phyloP scores from a whole-genome alignment of 805 yeast species.

The Kurtzmaniella fragi region DNA sequence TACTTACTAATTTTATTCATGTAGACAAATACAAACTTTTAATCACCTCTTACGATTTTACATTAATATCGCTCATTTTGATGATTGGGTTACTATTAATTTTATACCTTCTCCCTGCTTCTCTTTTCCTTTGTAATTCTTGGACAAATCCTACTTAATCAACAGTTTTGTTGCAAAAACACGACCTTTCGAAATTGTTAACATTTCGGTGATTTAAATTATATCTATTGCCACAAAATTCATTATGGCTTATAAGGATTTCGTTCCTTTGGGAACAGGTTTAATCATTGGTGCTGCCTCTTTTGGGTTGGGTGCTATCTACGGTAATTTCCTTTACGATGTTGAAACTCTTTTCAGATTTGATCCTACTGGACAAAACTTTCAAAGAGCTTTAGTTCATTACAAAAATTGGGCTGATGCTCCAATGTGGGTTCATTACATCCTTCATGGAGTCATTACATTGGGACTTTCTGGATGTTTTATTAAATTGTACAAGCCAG shows the following conservation, averaged over 20 bases:
- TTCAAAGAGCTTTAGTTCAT: slow-evolving; percentile 62
- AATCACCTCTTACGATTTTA: too few species aligned
- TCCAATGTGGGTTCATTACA: slow-evolving; percentile 54
- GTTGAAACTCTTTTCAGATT: slow-evolving; percentile 64
- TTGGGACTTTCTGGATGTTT: slow-evolving; percentile 71
- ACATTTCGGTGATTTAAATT: too few species aligned
- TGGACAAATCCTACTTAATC: too few species aligned
- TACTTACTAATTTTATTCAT: too few species aligned
- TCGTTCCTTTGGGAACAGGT: slow-evolving; percentile 41
- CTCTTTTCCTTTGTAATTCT: too few species aligned
- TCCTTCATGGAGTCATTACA: slow-evolving; percentile 54
- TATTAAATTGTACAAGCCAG: slow-evolving; percentile 81
- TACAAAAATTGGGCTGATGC: slow-evolving; percentile 69
- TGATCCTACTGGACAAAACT: slow-evolving; percentile 43
- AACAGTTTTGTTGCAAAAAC: too few species aligned
- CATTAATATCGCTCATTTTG: too few species aligned
- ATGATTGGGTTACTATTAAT: too few species aligned
- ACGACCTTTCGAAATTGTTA: too few species aligned
- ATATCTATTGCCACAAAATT: too few species aligned
- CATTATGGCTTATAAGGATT: slow-evolving; percentile 32
- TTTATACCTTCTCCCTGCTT: too few species aligned
- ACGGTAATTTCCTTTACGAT: slow-evolving; percentile 80
- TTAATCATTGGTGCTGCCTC: slow-evolving; percentile 53
- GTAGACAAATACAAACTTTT: too few species aligned
- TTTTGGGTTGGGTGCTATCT: slow-evolving; percentile 76